phyloP scores from a whole-genome alignment of 495 filamentous ascomycete genomes.

The Penicillium crystallinum region DNA sequence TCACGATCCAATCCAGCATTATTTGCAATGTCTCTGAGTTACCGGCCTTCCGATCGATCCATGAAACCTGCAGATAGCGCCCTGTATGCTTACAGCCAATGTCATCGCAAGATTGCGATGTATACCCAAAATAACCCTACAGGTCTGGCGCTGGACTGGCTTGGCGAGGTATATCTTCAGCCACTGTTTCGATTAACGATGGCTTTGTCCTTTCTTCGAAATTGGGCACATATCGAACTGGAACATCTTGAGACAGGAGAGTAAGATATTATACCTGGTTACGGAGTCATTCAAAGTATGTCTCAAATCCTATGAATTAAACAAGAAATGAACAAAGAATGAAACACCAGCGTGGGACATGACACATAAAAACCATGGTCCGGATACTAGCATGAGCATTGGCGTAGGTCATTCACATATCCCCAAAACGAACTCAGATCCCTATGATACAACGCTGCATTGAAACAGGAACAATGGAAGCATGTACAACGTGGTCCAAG shows the following conservation, averaged over 20 bases:
- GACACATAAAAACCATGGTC: neutral
- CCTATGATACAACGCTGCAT: constrained; percentile 3
- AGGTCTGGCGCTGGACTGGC: neutral
- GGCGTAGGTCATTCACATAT: neutral
- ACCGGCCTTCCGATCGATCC: constrained; percentile 5
- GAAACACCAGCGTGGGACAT: constrained; percentile 3
- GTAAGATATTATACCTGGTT: neutral
- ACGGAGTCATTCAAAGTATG: neutral
- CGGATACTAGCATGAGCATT: neutral
- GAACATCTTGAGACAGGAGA: constrained; percentile 4
- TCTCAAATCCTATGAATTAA: neutral
- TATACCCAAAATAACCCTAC: constrained; percentile 6
- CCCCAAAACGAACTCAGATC: neutral
- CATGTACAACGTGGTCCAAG: constrained; percentile 4
- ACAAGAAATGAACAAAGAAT: neutral
- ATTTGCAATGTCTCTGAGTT: constrained; percentile 1
- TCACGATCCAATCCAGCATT: neutral
- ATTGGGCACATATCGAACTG: neutral
- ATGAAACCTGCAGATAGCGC: constrained; percentile 1
- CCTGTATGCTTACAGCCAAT: neutral
- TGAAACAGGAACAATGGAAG: neutral
- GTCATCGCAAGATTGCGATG: neutral
- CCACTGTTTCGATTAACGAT: neutral
- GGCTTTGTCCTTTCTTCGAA: neutral
- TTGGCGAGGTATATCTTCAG: constrained; percentile 1